Percentiles rank a stretch among this genome's conserved stretches.
Conservation (phyloP, 805 yeast genomes). For the Ogataea minuta region DNA sequence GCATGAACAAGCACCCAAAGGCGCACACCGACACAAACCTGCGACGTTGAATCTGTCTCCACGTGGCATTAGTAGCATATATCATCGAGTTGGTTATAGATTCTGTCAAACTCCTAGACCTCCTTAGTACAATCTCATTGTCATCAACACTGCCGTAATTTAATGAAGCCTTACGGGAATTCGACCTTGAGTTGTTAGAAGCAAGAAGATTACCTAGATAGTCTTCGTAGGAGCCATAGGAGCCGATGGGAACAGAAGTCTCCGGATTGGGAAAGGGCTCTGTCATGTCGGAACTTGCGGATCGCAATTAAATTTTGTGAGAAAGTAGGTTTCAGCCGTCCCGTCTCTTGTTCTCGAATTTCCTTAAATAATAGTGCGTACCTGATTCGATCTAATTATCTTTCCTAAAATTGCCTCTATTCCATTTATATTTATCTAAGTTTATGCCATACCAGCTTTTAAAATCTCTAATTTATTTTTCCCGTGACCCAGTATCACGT, state of each 20-base stretch:
- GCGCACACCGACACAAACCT: constrained; percentile 46
- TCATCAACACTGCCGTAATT: constrained; percentile 12
- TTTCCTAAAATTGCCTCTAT: neutral
- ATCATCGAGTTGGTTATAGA: constrained; percentile 30
- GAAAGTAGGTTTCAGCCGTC: no score
- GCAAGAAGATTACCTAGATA: constrained; percentile 14
- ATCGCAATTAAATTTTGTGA: neutral
- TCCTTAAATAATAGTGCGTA: neutral
- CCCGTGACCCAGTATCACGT: neutral
- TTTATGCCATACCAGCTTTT: neutral
- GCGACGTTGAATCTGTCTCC: constrained; percentile 30
- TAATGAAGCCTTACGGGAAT: constrained; percentile 15
- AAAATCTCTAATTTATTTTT: neutral
- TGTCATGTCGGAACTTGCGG: constrained; percentile 11
- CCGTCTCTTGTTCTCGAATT: neutral
- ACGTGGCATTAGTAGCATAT: constrained; percentile 28
- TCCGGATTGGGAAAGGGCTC: constrained; percentile 25
- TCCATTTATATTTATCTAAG: neutral
- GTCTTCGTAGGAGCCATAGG: constrained; percentile 17
- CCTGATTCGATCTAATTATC: neutral
- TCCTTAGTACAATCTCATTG: constrained; percentile 15
- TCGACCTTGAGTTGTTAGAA: constrained; percentile 9
- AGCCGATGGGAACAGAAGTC: constrained; percentile 8
- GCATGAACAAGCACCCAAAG: constrained; percentile 49
- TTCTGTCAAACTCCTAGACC: constrained; percentile 29